A percentile compares a stretch with the other conserved stretches of the same genome.
Evolutionary conservation across 176 grass and related monocot genomes (phyloP).

Genomic region (Ananas comosus): DNA sequence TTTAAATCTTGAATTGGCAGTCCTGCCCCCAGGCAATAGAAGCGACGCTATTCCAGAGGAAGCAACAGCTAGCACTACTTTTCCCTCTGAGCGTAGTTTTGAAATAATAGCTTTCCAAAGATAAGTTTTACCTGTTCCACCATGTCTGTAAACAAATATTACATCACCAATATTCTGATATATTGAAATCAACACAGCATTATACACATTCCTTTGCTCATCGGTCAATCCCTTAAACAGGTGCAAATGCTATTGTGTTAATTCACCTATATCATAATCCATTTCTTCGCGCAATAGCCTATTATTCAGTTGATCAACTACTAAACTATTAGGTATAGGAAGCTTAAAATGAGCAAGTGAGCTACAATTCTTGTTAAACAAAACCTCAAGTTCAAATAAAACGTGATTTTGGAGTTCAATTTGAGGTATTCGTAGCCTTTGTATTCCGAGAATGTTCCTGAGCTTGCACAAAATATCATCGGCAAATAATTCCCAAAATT

Average conservation of each 20-base stretch:
- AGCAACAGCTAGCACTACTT: constrained; percentile 16
- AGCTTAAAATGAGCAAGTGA: too few relatives aligned
- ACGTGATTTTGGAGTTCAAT: background rate
- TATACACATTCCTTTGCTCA: constrained; percentile 5
- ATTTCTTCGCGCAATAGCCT: constrained; percentile 1
- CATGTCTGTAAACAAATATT: constrained; percentile 11
- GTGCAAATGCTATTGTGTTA: background rate
- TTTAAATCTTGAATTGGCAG: constrained; percentile 21
- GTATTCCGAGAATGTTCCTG: background rate
- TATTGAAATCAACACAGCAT: constrained; percentile 12
- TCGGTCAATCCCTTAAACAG: background rate
- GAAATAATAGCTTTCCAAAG: too few relatives aligned
- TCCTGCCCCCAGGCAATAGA: constrained; percentile 1
- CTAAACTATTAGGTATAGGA: background rate
- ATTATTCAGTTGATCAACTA: background rate
- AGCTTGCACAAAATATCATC: constrained; percentile 15
- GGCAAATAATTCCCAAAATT: constrained; percentile 1
- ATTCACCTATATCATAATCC: too few relatives aligned
- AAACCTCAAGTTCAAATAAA: constrained; percentile 8
- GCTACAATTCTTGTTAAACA: background rate
- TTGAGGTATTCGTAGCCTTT: background rate
- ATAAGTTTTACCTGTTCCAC: too few relatives aligned
- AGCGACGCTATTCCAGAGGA: background rate
- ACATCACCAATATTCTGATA: background rate
- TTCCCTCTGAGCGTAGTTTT: background rate